These are phyloP conservation scores for Metschnikowia kunwiensis DNA, from an alignment of 805 yeast species.

Conservation along the genomic window DNA sequence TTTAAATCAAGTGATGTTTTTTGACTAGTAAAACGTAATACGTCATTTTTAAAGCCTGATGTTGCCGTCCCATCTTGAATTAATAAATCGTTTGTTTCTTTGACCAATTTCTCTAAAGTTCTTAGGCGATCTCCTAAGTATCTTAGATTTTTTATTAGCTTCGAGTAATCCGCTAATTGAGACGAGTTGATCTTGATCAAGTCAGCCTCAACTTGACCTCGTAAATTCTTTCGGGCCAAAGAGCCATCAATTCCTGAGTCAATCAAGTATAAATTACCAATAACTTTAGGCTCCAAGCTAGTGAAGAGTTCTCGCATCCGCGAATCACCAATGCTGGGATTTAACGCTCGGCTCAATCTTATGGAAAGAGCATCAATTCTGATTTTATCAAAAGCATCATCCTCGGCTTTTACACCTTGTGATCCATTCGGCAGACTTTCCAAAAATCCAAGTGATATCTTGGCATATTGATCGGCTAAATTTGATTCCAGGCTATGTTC, in stretches of 20 bases:
- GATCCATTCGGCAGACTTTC: slow-evolving; percentile 3
- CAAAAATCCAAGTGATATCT: slow-evolving; percentile 41
- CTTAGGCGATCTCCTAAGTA: slow-evolving; percentile 14
- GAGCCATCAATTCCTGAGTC: slow-evolving; percentile 55
- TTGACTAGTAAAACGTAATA: slow-evolving; percentile 28
- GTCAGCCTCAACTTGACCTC: slow-evolving; percentile 60
- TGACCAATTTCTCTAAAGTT: slow-evolving; percentile 11
- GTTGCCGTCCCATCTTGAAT: slow-evolving; percentile 23
- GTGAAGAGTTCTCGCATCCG: slow-evolving; percentile 32
- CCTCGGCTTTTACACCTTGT: not conserved
- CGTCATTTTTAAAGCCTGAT: slow-evolving; percentile 21
- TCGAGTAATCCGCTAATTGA: slow-evolving; percentile 33
- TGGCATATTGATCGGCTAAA: slow-evolving; percentile 49
- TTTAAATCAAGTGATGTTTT: slow-evolving; percentile 42
- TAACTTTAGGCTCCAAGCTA: slow-evolving; percentile 26
- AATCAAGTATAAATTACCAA: slow-evolving; percentile 37
- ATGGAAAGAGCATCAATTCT: slow-evolving; percentile 28
- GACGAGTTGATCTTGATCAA: slow-evolving; percentile 50
- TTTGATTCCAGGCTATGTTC: slow-evolving; percentile 11
- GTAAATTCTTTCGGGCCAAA: slow-evolving; percentile 55
- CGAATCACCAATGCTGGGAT: slow-evolving; percentile 38
- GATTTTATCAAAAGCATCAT: slow-evolving; percentile 3
- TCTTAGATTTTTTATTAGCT: slow-evolving; percentile 27
- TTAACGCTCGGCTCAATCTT: slow-evolving; percentile 50
- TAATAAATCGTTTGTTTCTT: slow-evolving; percentile 43